phyloP scores from a whole-genome alignment of 2,329 filamentous ascomycete genomes.

The Alternaria longipes region DNA sequence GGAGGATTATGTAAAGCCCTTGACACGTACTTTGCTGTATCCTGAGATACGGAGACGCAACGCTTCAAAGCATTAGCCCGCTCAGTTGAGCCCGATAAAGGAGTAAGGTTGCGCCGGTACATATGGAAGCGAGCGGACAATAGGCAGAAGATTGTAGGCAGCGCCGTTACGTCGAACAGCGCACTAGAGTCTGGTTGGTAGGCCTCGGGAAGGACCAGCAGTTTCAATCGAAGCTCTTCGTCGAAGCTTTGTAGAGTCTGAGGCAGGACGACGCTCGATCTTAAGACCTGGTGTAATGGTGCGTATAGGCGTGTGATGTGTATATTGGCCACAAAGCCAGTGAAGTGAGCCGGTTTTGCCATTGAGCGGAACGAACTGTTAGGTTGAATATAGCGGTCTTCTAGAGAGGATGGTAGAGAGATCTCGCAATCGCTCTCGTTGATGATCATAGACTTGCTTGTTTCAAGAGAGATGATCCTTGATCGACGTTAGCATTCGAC shows the following conservation, averaged over 20 bases:
- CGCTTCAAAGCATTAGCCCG: slow-evolving; percentile 78
- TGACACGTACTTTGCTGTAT: slow-evolving; percentile 79
- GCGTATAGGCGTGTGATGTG: slow-evolving; percentile 82
- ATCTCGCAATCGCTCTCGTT: slow-evolving; percentile 90
- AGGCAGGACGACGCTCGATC: slow-evolving; percentile 68
- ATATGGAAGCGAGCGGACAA: slow-evolving; percentile 85
- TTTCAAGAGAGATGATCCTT: slow-evolving; percentile 78
- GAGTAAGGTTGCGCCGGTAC: slow-evolving; percentile 86
- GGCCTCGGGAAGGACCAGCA: slow-evolving; percentile 76
- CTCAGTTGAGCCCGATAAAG: slow-evolving; percentile 71
- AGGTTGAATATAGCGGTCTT: slow-evolving; percentile 77
- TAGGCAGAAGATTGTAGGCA: slow-evolving; percentile 79
- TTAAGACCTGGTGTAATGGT: slow-evolving; percentile 74
- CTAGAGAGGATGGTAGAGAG: slow-evolving; percentile 77
- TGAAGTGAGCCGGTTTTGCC: slow-evolving; percentile 60
- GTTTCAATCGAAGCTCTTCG: slow-evolving; percentile 77
- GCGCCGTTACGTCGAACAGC: slow-evolving; percentile 75
- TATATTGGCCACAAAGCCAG: slow-evolving; percentile 79
- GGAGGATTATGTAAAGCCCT: slow-evolving; percentile 65
- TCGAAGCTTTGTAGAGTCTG: slow-evolving; percentile 81
- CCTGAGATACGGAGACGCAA: slow-evolving; percentile 77
- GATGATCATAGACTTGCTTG: slow-evolving; percentile 82
- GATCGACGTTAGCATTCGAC: slow-evolving; percentile 33
- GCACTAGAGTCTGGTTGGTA: slow-evolving; percentile 74
- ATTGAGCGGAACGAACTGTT: slow-evolving; percentile 57